A percentile compares a stretch with the other conserved stretches of the same genome.
Conservation (phyloP, 441 rosid genomes). For the Mallotus repandus region DNA sequence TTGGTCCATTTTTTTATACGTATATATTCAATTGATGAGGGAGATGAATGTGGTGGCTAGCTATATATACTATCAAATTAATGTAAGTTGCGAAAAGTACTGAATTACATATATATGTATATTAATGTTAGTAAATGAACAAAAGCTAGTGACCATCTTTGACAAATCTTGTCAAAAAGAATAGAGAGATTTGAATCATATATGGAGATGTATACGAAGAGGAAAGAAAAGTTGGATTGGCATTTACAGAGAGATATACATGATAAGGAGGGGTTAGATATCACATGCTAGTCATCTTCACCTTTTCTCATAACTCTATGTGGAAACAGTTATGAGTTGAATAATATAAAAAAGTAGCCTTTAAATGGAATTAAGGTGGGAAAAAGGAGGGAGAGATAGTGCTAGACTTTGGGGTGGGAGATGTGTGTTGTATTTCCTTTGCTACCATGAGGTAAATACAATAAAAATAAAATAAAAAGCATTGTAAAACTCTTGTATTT, state of each 20-base stretch:
- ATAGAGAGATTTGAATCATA: background rate
- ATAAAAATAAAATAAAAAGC: no score
- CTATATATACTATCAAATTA: no score
- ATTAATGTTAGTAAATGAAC: background rate
- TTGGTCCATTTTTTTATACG: background rate
- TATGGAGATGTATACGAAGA: background rate
- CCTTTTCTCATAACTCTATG: conserved; percentile 6
- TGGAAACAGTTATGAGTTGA: background rate
- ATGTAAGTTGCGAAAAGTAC: no score
- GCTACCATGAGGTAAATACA: no score
- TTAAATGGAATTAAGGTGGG: background rate
- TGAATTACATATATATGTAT: no score
- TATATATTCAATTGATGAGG: no score
- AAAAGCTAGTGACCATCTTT: background rate
- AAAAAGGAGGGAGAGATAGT: background rate
- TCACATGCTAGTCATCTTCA: conserved; percentile 7
- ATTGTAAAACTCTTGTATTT: no score
- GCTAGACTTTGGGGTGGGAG: background rate
- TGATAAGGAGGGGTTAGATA: background rate
- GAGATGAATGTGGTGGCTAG: no score
- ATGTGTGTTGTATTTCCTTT: no score
- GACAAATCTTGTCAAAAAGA: background rate
- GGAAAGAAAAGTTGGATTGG: conserved; percentile 6
- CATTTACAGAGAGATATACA: conserved; percentile 2
- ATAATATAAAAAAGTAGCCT: background rate